A percentile compares a stretch with the other conserved stretches of the same genome.
These are phyloP conservation scores for Phytomonas sp. DNA, from an alignment of 208 protist genomes.

Conservation along the genomic window DNA sequence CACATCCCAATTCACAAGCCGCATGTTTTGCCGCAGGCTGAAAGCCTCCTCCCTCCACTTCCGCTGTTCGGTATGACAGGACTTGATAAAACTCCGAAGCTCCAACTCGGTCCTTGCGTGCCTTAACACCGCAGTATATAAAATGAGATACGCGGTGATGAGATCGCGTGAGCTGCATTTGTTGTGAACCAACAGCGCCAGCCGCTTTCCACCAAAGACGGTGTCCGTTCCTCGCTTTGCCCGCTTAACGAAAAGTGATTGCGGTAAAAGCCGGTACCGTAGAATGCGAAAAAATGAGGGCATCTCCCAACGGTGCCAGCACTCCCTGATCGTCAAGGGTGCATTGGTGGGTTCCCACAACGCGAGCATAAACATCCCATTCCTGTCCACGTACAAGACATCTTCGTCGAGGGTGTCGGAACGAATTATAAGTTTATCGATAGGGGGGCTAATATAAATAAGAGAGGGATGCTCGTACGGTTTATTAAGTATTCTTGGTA, in stretches of 20 bases:
- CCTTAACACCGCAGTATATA: constrained; percentile 54
- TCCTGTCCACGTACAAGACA: constrained; percentile 55
- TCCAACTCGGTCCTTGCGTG: constrained; percentile 29
- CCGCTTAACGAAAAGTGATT: constrained; percentile 8
- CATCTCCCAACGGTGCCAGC: constrained; percentile 39
- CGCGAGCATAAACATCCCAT: constrained; percentile 55
- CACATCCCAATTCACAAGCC: constrained; percentile 57
- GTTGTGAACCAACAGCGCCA: constrained; percentile 58
- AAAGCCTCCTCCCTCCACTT: constrained; percentile 25
- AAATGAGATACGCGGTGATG: constrained; percentile 58
- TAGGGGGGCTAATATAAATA: constrained; percentile 55
- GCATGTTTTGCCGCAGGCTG: constrained; percentile 26
- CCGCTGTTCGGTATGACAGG: constrained; percentile 37
- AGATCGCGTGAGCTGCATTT: constrained; percentile 54
- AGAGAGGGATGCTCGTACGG: constrained; percentile 18
- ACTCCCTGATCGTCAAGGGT: constrained; percentile 36
- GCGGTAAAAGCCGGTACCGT: constrained; percentile 12
- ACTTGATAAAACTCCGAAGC: constrained; percentile 45
- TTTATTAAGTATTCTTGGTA: not conserved
- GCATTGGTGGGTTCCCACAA: constrained; percentile 46
- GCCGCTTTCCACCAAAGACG: constrained; percentile 21
- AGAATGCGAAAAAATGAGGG: constrained; percentile 18
- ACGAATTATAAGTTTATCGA: constrained; percentile 48
- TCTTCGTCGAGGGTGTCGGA: constrained; percentile 44
- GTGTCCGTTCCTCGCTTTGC: constrained; percentile 14